Evolutionary conservation across 257 asterid genomes (phyloP), one percentile per base, ranked within the genome.

Genomic region (Misopates orontium): DNA sequence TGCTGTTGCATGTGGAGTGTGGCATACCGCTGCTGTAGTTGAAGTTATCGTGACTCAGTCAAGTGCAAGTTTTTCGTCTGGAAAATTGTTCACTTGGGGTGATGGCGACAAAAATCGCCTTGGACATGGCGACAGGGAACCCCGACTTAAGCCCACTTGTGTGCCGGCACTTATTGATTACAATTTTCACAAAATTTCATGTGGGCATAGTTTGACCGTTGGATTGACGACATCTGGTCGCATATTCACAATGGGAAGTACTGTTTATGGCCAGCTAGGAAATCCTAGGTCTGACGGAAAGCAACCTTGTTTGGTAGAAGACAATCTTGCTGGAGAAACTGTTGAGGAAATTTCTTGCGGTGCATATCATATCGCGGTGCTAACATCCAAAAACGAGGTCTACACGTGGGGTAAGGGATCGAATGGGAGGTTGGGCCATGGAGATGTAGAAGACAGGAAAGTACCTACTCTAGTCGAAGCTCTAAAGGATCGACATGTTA

Each of bases 381-480:
- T 92, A 60, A 92, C 98, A 11, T 82, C 95, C 15, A 89, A 74
- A 76, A 89, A 85, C 6, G 96, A 92, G 82, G 98, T 92, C 62
- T 92, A 78, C 75, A 87, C 95, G 0, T 92, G 98, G 98, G 96
- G 96, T 54, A 92, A 89, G 62, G 96, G 98, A 68, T 96, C 98
- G 23, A 92, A 92, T 42, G 98, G 96, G 61, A 85, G 98, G 76
- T 81, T 92, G 54, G 98, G 98, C 54, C 98, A 89, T 42, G 98
- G 98, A 44, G 98, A 92, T 77, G 59, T 85, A 67, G 96, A 89
- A 79, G 98, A 92, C 71, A 71, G 93, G 54, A 92, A 92, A 78
- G 19, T 73, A 1, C 98, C 98, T 16, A 82, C 89, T 47, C 60
- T 85, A 28, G 92, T 92, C 22, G 96, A 92, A 76, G 82, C 87